Conservation (phyloP, 495 filamentous ascomycete genomes). For the Podospora bellae-mahoneyi region DNA sequence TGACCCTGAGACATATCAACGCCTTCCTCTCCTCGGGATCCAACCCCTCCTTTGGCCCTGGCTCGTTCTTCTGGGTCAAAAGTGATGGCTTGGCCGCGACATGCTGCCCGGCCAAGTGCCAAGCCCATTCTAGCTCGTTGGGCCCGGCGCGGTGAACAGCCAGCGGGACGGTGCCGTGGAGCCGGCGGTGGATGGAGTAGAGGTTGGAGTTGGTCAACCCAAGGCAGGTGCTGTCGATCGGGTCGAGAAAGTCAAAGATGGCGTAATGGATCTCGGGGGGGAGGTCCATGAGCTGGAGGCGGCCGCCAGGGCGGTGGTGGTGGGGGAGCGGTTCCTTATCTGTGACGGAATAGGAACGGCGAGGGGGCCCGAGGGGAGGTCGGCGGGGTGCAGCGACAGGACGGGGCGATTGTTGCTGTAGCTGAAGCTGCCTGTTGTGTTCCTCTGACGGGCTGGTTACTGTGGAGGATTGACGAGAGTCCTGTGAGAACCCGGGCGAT, state of each 20-base stretch:
- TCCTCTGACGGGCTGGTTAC: background rate
- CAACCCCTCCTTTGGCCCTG: background rate
- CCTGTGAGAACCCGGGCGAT: background rate
- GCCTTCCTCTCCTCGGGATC: slow-evolving; percentile 32
- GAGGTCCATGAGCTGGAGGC: slow-evolving; percentile 44
- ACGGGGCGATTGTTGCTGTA: background rate
- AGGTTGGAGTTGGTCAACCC: slow-evolving; percentile 49
- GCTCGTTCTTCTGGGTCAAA: background rate
- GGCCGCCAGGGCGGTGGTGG: slow-evolving; percentile 35
- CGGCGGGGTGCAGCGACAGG: slow-evolving; percentile 14
- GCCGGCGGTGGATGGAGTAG: slow-evolving; percentile 49
- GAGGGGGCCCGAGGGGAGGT: slow-evolving; percentile 33
- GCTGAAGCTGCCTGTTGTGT: slow-evolving; percentile 2
- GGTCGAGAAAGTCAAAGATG: slow-evolving; percentile 53
- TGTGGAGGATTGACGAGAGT: background rate
- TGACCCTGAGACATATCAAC: slow-evolving; percentile 38
- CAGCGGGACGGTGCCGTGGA: slow-evolving; percentile 49
- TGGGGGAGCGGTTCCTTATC: slow-evolving; percentile 45
- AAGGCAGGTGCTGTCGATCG: slow-evolving; percentile 54
- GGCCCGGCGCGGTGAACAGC: slow-evolving; percentile 48
- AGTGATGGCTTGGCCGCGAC: slow-evolving; percentile 23
- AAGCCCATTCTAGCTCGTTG: slow-evolving; percentile 55
- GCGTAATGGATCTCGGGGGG: slow-evolving; percentile 57
- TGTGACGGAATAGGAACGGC: slow-evolving; percentile 49
- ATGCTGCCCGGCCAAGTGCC: slow-evolving; percentile 44